Evolutionary conservation across 139 green algal species (phyloP).

Genomic region (Picochlorum sp.): DNA sequence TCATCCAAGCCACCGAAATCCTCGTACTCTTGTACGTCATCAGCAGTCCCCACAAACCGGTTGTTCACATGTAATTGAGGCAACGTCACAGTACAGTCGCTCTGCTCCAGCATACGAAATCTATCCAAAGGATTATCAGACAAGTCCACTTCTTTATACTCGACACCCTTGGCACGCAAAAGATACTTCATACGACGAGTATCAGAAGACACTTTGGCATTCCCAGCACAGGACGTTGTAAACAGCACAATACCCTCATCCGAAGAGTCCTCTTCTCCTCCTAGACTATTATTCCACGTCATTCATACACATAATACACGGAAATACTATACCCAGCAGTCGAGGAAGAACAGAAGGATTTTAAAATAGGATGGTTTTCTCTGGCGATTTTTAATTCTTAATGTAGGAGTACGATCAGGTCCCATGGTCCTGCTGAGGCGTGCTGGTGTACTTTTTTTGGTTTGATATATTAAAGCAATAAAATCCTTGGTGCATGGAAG

Average conservation of each 20-base stretch:
- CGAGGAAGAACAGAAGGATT: too few relatives aligned
- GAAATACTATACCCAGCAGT: too few relatives aligned
- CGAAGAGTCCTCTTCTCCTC: too few relatives aligned
- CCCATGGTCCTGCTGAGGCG: too few relatives aligned
- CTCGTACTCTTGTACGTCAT: conserved; percentile 32
- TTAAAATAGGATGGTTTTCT: too few relatives aligned
- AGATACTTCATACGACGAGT: conserved; percentile 38
- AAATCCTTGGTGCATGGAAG: neutral
- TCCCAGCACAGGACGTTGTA: conserved; percentile 31
- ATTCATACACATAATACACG: too few relatives aligned
- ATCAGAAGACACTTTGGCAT: conserved; percentile 37
- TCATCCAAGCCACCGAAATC: conserved; percentile 33
- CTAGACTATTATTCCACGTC: too few relatives aligned
- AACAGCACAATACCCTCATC: conserved; percentile 32
- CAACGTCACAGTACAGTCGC: conserved; percentile 19
- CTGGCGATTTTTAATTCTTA: neutral
- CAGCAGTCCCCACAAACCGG: conserved; percentile 13
- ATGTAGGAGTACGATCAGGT: conserved; percentile 1
- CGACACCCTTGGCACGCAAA: conserved; percentile 42
- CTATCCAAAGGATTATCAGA: conserved; percentile 21
- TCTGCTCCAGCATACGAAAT: conserved; percentile 34
- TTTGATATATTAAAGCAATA: too few relatives aligned
- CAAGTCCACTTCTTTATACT: conserved; percentile 47
- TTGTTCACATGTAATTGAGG: conserved; percentile 56
- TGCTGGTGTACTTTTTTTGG: too few relatives aligned